Conservation (phyloP, 2,329 filamentous ascomycete genomes). For the Xylaria sp. region DNA sequence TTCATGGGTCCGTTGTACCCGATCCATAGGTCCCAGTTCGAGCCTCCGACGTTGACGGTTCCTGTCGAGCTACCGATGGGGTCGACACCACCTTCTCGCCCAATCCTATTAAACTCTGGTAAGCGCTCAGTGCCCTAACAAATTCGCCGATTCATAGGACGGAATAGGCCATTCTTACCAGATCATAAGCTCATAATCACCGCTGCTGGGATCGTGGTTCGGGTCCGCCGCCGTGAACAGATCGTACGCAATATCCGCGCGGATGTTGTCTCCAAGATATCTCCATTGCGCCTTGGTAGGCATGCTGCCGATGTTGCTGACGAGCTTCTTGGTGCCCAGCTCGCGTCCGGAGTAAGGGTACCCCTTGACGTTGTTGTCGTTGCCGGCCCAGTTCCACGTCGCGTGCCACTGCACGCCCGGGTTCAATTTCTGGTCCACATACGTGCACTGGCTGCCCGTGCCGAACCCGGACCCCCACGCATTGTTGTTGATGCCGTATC, state of each 20-base stretch:
- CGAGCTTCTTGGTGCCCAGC: constrained; percentile 30
- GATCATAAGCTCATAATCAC: constrained; percentile 39
- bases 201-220: constrained; percentile 33
- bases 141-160: background rate
- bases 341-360: constrained; percentile 35
- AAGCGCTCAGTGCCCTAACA: constrained; percentile 6
- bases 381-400: constrained; percentile 37
- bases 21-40: constrained; percentile 31
- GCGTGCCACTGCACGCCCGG: constrained; percentile 35
- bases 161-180: constrained; percentile 29
- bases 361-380: constrained; percentile 36
- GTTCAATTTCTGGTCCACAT: constrained; percentile 32
- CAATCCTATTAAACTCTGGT: constrained; percentile 26
- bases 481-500: constrained; percentile 40
- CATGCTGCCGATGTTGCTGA: constrained; percentile 37
- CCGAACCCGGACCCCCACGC: constrained; percentile 30
- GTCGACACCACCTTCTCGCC: constrained; percentile 22
- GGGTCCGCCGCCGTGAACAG: constrained; percentile 37
- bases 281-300: constrained; percentile 37
- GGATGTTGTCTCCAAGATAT: constrained; percentile 34
- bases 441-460: constrained; percentile 35
- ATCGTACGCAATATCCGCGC: constrained; percentile 37
- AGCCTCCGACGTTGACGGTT: constrained; percentile 28
- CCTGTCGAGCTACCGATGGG: constrained; percentile 35
- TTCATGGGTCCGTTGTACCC: constrained; percentile 38